These are phyloP conservation scores for Penicillium coprophilum DNA, from an alignment of 495 filamentous ascomycete species.

Conservation along the genomic window DNA sequence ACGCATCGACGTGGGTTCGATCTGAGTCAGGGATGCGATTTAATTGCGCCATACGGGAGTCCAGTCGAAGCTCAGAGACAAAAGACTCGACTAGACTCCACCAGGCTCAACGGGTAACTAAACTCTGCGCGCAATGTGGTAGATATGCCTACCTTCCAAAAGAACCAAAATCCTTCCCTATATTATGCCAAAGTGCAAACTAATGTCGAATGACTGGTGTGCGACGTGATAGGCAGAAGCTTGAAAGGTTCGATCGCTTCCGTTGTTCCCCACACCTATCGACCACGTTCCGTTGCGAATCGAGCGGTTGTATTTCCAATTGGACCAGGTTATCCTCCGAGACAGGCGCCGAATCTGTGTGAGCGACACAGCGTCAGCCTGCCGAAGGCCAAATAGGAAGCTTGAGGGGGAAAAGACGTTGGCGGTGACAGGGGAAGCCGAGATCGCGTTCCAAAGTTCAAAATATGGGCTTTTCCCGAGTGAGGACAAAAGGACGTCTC, in stretches of 20 bases:
- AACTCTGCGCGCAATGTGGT: neutral
- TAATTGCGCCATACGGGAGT: conserved; percentile 10
- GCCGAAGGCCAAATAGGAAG: conserved; percentile 2
- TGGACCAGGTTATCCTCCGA: conserved; percentile 32
- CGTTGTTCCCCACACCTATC: conserved; percentile 25
- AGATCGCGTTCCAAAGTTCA: conserved; percentile 6
- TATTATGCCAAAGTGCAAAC: neutral
- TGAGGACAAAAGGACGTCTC: conserved; percentile 1
- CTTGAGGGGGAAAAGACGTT: conserved; percentile 3
- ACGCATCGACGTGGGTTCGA: conserved; percentile 2
- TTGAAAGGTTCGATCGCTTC: conserved; percentile 23
- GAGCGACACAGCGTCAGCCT: conserved; percentile 1
- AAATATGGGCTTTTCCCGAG: neutral
- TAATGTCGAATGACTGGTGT: neutral
- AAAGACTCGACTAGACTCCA: conserved; percentile 8
- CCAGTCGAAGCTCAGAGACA: conserved; percentile 18
- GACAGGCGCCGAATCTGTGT: conserved; percentile 17
- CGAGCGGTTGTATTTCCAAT: conserved; percentile 27
- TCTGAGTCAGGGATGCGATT: conserved; percentile 37
- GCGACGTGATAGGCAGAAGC: conserved; percentile 12
- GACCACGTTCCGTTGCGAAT: conserved; percentile 29
- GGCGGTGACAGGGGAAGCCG: conserved; percentile 1
- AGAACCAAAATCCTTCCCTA: neutral
- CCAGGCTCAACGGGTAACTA: neutral
- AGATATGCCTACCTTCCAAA: conserved; percentile 10